Percentiles rank a stretch among this genome's conserved stretches.
phyloP scores from a whole-genome alignment of 805 yeast genomes.

The Scheffersomyces ergatensis region DNA sequence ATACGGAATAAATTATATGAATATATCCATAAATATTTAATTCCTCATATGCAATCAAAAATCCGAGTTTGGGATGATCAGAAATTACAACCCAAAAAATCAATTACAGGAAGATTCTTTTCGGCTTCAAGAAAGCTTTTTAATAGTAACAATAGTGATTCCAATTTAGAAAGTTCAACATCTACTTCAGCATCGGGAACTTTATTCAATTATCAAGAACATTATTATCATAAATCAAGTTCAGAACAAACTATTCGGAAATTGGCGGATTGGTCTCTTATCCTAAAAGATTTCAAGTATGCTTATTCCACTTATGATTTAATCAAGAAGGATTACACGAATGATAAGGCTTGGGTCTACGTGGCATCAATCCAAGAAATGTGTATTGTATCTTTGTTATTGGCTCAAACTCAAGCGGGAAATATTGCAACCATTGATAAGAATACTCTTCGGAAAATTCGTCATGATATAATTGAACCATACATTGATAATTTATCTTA shows the following conservation, averaged over 20 bases:
- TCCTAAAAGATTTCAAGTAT: slow-evolving; percentile 83
- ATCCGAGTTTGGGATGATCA: slow-evolving; percentile 85
- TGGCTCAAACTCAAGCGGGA: slow-evolving; percentile 48
- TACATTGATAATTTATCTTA: slow-evolving; percentile 70
- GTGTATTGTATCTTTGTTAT: slow-evolving; percentile 69
- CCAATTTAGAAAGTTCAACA: slow-evolving; percentile 3
- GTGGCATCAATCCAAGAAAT: slow-evolving; percentile 87
- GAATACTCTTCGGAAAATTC: slow-evolving; percentile 44
- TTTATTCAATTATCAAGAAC: slow-evolving; percentile 47
- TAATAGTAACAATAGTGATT: slow-evolving; percentile 19
- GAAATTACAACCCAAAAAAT: slow-evolving; percentile 70
- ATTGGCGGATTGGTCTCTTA: slow-evolving; percentile 89
- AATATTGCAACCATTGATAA: slow-evolving; percentile 34
- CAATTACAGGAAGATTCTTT: slow-evolving; percentile 71
- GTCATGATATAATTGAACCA: slow-evolving; percentile 56
- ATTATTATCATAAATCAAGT: slow-evolving; percentile 59
- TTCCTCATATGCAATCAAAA: slow-evolving; percentile 85
- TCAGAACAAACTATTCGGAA: slow-evolving; percentile 75
- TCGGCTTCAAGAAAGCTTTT: slow-evolving; percentile 62
- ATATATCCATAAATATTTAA: slow-evolving; percentile 45
- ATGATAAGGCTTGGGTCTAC: slow-evolving; percentile 77
- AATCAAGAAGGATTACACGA: slow-evolving; percentile 70
- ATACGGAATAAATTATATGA: slow-evolving; percentile 44
- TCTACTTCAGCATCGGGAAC: slow-evolving; percentile 9
- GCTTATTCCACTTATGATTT: slow-evolving; percentile 84